Percentiles rank a stretch among this genome's conserved stretches.
phyloP scores from a whole-genome alignment of 345 rosid genomes.

The Mallotus nudiflorus region DNA sequence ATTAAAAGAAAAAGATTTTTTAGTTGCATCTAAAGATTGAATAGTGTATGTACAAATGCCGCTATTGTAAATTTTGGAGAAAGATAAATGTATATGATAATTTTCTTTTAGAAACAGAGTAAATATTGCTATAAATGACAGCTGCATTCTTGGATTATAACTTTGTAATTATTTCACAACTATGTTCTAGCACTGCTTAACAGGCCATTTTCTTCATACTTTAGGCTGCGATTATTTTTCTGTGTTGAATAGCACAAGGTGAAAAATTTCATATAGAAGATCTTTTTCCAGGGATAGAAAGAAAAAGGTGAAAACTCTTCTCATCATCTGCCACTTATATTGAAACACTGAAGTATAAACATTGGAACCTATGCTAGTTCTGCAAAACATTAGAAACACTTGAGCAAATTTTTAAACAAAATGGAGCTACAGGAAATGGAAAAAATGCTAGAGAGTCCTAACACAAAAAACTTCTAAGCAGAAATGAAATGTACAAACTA shows the following conservation, averaged over 20 bases:
- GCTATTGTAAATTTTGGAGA: constrained; percentile 27
- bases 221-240: background rate
- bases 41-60: constrained; percentile 1
- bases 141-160: background rate
- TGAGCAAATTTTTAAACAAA: background rate
- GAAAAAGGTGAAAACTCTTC: background rate
- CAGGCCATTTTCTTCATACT: background rate
- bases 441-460: background rate
- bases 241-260: background rate
- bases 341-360: too few relatives aligned
- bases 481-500: background rate
- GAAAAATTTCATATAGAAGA: background rate
- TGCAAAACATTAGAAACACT: background rate
- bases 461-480: background rate
- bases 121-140: too few relatives aligned
- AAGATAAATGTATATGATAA: constrained; percentile 24
- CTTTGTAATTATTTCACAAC: background rate
- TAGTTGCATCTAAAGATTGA: constrained; percentile 20
- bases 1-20: background rate
- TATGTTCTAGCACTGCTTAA: background rate
- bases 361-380: background rate
- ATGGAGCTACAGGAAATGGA: background rate
- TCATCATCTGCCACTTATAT: background rate
- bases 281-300: background rate
- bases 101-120: constrained; percentile 8